phyloP scores from a whole-genome alignment of 306 rosid genomes.

The Medicago lupulina region DNA sequence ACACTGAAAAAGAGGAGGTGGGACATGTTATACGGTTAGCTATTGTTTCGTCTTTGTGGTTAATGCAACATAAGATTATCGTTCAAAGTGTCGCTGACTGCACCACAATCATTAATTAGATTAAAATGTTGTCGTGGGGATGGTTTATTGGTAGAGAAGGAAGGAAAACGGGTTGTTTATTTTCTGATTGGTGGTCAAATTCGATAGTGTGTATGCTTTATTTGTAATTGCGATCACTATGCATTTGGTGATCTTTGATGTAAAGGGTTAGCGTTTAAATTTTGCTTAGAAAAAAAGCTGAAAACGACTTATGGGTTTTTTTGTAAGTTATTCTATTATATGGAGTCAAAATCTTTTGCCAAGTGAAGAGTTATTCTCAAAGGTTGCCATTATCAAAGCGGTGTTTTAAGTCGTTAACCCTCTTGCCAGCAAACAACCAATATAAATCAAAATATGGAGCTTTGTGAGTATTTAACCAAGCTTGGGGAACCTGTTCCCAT shows the following conservation, averaged over 20 bases:
- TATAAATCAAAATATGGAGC: background rate
- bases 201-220: background rate
- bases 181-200: background rate
- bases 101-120: too few relatives aligned
- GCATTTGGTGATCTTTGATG: background rate
- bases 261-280: background rate
- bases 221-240: background rate
- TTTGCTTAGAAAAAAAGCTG: background rate
- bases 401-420: conserved; percentile 55
- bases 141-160: too few relatives aligned
- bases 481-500: background rate
- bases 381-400: conserved; percentile 69
- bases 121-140: too few relatives aligned
- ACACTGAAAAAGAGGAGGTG: background rate
- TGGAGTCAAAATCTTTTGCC: too few relatives aligned
- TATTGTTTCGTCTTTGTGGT: background rate
- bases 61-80: too few relatives aligned
- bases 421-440: conserved; percentile 57
- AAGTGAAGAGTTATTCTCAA: conserved; percentile 26
- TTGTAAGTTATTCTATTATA: background rate
- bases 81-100: too few relatives aligned
- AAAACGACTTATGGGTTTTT: background rate
- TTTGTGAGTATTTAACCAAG: background rate
- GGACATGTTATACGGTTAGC: background rate
- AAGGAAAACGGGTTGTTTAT: too few relatives aligned